Evolutionary conservation across 192 early-diverging fungal species (phyloP).

Genomic region (Bifiguratus adelaidae): DNA sequence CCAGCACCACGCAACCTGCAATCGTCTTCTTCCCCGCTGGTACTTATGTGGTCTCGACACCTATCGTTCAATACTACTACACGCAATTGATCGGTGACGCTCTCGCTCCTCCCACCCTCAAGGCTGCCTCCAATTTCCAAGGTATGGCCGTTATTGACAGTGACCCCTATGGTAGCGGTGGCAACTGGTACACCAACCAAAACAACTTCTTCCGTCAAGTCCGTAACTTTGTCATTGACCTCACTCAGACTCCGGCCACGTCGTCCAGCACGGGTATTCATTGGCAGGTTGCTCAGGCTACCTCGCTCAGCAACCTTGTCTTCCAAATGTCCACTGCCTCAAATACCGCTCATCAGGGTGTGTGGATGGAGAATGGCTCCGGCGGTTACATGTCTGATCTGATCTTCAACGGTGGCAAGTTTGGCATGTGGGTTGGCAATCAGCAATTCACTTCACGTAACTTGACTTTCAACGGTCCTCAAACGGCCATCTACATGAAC

Average conservation of each 20-base stretch:
- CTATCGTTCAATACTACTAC: conserved; percentile 26
- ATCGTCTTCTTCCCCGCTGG: conserved; percentile 32
- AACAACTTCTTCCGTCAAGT: conserved; percentile 33
- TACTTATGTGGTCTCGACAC: conserved; percentile 15
- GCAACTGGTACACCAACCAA: conserved; percentile 23
- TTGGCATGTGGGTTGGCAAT: conserved; percentile 26
- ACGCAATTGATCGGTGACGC: conserved; percentile 32
- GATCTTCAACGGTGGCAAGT: conserved; percentile 24
- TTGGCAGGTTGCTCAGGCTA: conserved; percentile 34
- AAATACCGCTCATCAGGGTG: conserved; percentile 19
- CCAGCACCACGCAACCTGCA: conserved; percentile 20
- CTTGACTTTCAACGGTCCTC: conserved; percentile 15
- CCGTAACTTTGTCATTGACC: conserved; percentile 27
- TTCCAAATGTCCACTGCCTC: conserved; percentile 17
- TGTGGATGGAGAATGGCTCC: conserved; percentile 36
- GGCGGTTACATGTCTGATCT: conserved; percentile 33
- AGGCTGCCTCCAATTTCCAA: conserved; percentile 18
- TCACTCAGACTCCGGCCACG: conserved; percentile 12
- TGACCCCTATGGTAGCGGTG: conserved; percentile 19
- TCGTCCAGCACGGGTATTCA: conserved; percentile 19
- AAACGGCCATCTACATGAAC: conserved; percentile 25
- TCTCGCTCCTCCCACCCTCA: conserved; percentile 15
- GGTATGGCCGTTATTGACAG: conserved; percentile 28
- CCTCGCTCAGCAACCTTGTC: conserved; percentile 18
- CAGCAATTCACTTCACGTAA: conserved; percentile 28